A percentile compares a stretch with the other conserved stretches of the same genome.
Conservation (phyloP, 1,139 yeast genomes). For the Hemisphaericaspora subhashii region DNA sequence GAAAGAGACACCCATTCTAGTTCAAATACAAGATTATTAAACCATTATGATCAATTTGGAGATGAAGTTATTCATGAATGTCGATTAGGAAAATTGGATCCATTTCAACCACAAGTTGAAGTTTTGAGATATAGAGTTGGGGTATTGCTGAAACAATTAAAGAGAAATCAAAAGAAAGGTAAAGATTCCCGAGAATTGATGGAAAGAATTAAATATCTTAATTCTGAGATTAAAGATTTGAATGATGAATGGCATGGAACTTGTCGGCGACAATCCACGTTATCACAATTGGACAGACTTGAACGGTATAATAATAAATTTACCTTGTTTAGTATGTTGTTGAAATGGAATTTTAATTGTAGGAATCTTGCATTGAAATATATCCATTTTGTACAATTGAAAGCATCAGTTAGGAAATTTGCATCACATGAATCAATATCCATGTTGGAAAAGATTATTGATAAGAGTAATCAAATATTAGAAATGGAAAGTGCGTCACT, state of each 20-base stretch:
- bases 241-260: conserved; percentile 7
- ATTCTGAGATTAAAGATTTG: conserved; percentile 21
- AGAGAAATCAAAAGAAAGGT: conserved; percentile 15
- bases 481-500: conserved; percentile 12
- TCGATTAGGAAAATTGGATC: conserved; percentile 25
- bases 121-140: conserved; percentile 27
- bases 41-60: conserved; percentile 24
- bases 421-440: conserved; percentile 39
- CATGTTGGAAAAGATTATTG: conserved; percentile 38
- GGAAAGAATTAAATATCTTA: conserved; percentile 25
- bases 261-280: conserved; percentile 7
- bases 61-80: conserved; percentile 35
- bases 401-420: conserved; percentile 28
- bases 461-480: conserved; percentile 12
- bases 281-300: conserved; percentile 15
- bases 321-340: conserved; percentile 39
- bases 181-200: conserved; percentile 14
- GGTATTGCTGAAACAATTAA: conserved; percentile 26
- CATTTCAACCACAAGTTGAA: conserved; percentile 31
- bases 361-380: conserved; percentile 39
- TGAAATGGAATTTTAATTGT: conserved; percentile 45
- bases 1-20: conserved; percentile 35
- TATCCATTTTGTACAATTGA: conserved; percentile 39
- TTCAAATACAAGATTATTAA: conserved; percentile 12
- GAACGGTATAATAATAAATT: conserved; percentile 43